A percentile compares a stretch with the other conserved stretches of the same genome.
phyloP scores from a whole-genome alignment of 2,329 filamentous ascomycete genomes.

The Aspergillus clavatus region DNA sequence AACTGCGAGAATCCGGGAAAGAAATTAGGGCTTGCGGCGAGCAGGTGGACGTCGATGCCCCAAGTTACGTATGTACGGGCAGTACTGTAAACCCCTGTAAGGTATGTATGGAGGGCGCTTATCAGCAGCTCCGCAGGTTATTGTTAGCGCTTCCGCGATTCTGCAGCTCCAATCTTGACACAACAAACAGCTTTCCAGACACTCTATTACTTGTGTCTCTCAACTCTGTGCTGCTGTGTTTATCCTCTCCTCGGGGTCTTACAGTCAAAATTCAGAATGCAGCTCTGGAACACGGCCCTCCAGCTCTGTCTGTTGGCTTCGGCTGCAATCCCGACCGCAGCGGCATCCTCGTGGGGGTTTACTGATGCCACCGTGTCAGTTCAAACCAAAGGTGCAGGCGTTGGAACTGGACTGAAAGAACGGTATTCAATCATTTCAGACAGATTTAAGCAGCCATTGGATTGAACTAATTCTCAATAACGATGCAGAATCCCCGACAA shows the following conservation, averaged over 20 bases:
- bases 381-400: constrained; percentile 55
- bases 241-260: too few species aligned
- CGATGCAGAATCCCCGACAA: constrained; percentile 53
- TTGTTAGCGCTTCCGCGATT: constrained; percentile 11
- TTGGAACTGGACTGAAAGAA: constrained; percentile 51
- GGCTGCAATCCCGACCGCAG: constrained; percentile 34
- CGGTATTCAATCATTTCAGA: constrained; percentile 37
- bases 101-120: constrained; percentile 18
- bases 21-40: constrained; percentile 36
- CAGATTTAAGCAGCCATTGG: background rate
- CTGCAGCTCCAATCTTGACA: background rate
- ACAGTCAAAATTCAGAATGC: constrained; percentile 34
- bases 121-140: constrained; percentile 11
- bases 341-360: constrained; percentile 57
- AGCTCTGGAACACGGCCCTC: constrained; percentile 32
- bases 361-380: constrained; percentile 60
- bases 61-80: too few species aligned
- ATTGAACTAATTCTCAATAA: constrained; percentile 3
- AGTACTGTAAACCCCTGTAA: too few species aligned
- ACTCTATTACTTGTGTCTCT: background rate
- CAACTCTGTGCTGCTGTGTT: constrained; percentile 4
- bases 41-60: constrained; percentile 21
- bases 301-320: constrained; percentile 36
- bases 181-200: background rate
- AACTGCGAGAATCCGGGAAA: constrained; percentile 20